Evolutionary conservation across 164 flowering plant species (phyloP), one percentile per base, ranked within the genome.

Genomic region (Magnolia kwangsiensis): DNA sequence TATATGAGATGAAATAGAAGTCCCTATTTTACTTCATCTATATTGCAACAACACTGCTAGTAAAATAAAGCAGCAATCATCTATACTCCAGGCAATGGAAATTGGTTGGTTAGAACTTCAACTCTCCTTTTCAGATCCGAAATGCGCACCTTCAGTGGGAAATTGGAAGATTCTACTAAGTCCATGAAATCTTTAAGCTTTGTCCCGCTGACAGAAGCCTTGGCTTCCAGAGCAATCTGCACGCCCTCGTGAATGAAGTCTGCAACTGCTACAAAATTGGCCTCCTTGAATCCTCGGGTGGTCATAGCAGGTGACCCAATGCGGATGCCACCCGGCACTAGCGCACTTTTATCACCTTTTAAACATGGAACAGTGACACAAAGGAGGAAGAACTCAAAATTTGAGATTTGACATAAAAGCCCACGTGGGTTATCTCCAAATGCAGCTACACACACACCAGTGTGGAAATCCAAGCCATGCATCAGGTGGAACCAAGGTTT

Each of bases 301-400:
- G 96, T 93, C 96, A 95, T 88, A 3, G 98, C 98, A 21, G 98
- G 98, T n/a, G 98, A 79, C 11, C 98, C 98, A 67, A 95, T 91
- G 73, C 98, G 93, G 55, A 95, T 91, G 50, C 98, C 98, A 19
- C 98, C 98, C 0, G 98, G 98, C 8, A 93, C 93, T 50, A 88
- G 77, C 23, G 98, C 97, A 67, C 99, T 95, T 80, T 90, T 92
- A 76, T 95, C 97, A 61, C 98, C 98, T 91, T 45, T 55, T 16
- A 18, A 68, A 13, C 37, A 7, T 27, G 11, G 1, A 14, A 19
- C 58, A n/a, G 14, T 19, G n/a, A 50, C 1, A 45, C 58, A 70
- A 20, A 50, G 71, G 3, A 66, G 13, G 27, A 16, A 9, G 4
- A 74, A 63, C n/a, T 24, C 31, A 37, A 55, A 8, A 2, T 55